These are phyloP conservation scores for Hirsutella thompsonii DNA, from an alignment of 2,329 filamentous ascomycete species.

Conservation along the genomic window DNA sequence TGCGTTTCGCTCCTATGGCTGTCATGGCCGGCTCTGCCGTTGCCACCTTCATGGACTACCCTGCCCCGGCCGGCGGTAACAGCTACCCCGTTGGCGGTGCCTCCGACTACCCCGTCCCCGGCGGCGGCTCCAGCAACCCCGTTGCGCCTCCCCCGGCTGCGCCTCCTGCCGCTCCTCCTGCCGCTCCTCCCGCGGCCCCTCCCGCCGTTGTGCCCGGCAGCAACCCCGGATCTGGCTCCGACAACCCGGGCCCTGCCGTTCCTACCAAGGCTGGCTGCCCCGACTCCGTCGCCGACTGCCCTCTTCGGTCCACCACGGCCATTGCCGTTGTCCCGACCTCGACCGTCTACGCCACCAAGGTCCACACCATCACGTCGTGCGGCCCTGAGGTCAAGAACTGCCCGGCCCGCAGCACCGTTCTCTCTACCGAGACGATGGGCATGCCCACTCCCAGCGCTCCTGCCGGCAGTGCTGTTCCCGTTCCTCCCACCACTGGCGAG, in stretches of 20 bases:
- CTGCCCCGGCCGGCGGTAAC: neutral
- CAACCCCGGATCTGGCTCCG: no score
- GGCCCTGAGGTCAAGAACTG: constrained; percentile 49
- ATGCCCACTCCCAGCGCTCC: constrained; percentile 20
- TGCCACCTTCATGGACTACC: constrained; percentile 23
- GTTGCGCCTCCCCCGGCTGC: no score
- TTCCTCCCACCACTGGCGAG: neutral
- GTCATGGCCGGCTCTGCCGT: constrained; percentile 27
- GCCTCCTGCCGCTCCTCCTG: no score
- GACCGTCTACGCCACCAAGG: constrained; percentile 43
- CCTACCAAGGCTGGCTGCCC: constrained; percentile 48
- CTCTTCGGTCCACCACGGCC: constrained; percentile 25
- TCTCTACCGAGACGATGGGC: constrained; percentile 22
- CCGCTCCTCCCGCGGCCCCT: no score
- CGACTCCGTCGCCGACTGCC: constrained; percentile 49
- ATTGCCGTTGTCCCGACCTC: constrained; percentile 30
- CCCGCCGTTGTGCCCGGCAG: no score
- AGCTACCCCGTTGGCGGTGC: neutral
- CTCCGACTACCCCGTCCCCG: no score
- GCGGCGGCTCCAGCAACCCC: no score
- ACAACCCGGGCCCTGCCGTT: constrained; percentile 12
- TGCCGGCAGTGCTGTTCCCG: constrained; percentile 5
- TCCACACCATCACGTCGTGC: constrained; percentile 51
- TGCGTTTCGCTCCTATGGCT: constrained; percentile 44
- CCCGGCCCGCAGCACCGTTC: constrained; percentile 28